Percentiles rank a stretch among this genome's conserved stretches.
These are phyloP conservation scores for Penstemon davidsonii DNA, from an alignment of 257 asterid genomes.

Conservation along the genomic window DNA sequence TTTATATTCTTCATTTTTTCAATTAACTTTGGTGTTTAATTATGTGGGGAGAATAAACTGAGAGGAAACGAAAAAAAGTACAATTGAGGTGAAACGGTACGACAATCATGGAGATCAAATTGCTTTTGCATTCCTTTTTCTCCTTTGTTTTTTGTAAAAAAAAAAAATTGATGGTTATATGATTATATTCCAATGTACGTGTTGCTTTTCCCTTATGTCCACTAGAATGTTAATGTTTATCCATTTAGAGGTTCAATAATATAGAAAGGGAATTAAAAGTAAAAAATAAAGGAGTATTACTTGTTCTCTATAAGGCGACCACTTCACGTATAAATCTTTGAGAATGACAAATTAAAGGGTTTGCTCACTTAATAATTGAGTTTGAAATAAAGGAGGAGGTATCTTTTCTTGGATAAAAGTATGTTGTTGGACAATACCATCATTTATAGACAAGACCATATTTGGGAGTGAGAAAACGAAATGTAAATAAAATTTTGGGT, in stretches of 20 bases:
- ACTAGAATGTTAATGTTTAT: constrained; percentile 41
- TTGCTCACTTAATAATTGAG: constrained; percentile 40
- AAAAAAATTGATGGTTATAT: not conserved
- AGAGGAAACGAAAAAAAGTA: too few relatives aligned
- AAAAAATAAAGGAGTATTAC: constrained; percentile 21
- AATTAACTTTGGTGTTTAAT: too few relatives aligned
- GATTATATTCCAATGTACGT: not conserved
- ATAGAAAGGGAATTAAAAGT: constrained; percentile 23
- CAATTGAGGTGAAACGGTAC: too few relatives aligned
- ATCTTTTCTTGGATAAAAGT: constrained; percentile 26
- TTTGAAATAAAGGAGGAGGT: constrained; percentile 35
- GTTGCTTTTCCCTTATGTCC: constrained; percentile 44
- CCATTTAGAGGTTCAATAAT: constrained; percentile 32
- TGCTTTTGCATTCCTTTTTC: not conserved
- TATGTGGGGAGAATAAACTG: too few relatives aligned
- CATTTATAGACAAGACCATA: not conserved
- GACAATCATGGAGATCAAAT: not conserved
- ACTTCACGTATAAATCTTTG: constrained; percentile 27
- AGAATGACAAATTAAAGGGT: constrained; percentile 39
- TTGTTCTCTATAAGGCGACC: constrained; percentile 33
- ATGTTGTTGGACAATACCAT: not conserved
- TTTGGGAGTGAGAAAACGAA: constrained; percentile 5
- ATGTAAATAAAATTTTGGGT: not conserved
- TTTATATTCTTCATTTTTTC: not conserved
- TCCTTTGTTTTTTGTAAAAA: not conserved